Evolutionary conservation across 495 filamentous ascomycete species (phyloP).

Genomic region (Penicillium herquei): DNA sequence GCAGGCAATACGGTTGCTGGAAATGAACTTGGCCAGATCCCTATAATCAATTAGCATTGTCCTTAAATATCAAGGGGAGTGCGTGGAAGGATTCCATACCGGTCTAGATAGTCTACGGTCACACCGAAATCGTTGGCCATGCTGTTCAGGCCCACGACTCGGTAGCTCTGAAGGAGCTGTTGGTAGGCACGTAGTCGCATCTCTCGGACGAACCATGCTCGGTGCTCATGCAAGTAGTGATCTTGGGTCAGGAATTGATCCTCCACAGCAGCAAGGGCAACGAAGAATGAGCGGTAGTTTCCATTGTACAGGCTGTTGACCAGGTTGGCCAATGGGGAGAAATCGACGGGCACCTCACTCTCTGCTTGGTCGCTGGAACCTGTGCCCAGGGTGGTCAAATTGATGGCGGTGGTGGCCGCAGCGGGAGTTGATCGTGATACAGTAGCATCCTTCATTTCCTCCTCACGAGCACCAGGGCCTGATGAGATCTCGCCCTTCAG

Average conservation of each 20-base stretch:
- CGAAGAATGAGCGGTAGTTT: conserved; percentile 90
- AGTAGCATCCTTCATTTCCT: conserved; percentile 70
- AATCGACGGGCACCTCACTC: conserved; percentile 73
- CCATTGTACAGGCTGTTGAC: conserved; percentile 90
- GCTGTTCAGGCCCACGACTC: conserved; percentile 89
- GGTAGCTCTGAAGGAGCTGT: conserved; percentile 95
- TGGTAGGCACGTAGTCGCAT: conserved; percentile 95
- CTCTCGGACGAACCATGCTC: conserved; percentile 93
- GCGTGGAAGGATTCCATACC: conserved; percentile 49
- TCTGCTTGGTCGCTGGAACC: conserved; percentile 67
- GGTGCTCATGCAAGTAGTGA: conserved; percentile 90
- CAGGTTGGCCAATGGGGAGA: conserved; percentile 76
- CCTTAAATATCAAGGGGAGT: background rate
- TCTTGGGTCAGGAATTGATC: conserved; percentile 91
- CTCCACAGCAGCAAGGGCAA: conserved; percentile 86
- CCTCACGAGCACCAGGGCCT: conserved; percentile 74
- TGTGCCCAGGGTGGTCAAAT: conserved; percentile 76
- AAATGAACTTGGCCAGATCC: conserved; percentile 96
- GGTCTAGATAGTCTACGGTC: conserved; percentile 91
- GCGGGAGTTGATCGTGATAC: conserved; percentile 50
- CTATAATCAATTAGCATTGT: conserved; percentile 40
- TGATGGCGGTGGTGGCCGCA: conserved; percentile 66
- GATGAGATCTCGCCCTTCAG: conserved; percentile 71
- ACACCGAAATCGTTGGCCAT: conserved; percentile 98
- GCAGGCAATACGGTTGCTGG: conserved; percentile 87